Evolutionary conservation across 164 flowering plant genomes (phyloP), one percentile per base, ranked within the genome.

Genomic region (Vitis cinerea): DNA sequence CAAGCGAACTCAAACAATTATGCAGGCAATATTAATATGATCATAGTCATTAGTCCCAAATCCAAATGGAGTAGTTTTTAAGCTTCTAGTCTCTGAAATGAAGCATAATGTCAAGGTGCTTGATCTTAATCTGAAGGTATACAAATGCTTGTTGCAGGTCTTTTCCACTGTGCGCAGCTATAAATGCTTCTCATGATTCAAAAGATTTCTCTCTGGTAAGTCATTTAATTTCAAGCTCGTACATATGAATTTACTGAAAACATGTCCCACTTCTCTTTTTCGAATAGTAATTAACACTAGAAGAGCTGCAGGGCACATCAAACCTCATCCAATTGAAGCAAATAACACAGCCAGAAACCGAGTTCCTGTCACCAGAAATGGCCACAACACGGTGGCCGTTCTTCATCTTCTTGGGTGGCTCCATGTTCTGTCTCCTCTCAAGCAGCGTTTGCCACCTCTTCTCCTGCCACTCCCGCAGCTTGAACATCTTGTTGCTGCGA

Each of bases 361-460:
- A 63, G 1, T 27, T 51, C 8, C 17, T 51, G 10, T 9, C 68
- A 19, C 59, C 65, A 5, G 23, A 17, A 15, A 13, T 7, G 31
- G 53, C 10, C 0, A 82, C 78, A 48, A 65, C 81, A 14, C 73
- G 84, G 52, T 94, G 98, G 98, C 98, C 98, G 3, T 89, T 90
- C 80, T 90, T 74, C 64, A 90, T 94, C 1, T 94, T 87, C 89
- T 66, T 94, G 10, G 76, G 77, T 0, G 98, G 97, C 1, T 82
- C 98, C 2, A 88, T 90, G 90, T 89, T 90, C 84, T 94, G 98
- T 73, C 94, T 94, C 55, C 82, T 94, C 64, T 85, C 90, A 8
- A 94, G 98, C 84, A 80, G 85, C 81, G 58, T 77, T 5, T 92
- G 97, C 87, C 97, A 94, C 75, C 89, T 94, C 75, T 86, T 94